Percentiles rank a stretch among this genome's conserved stretches.
Evolutionary conservation across 768 basidiomycete species (phyloP).

Genomic region (Auricularia sp.): DNA sequence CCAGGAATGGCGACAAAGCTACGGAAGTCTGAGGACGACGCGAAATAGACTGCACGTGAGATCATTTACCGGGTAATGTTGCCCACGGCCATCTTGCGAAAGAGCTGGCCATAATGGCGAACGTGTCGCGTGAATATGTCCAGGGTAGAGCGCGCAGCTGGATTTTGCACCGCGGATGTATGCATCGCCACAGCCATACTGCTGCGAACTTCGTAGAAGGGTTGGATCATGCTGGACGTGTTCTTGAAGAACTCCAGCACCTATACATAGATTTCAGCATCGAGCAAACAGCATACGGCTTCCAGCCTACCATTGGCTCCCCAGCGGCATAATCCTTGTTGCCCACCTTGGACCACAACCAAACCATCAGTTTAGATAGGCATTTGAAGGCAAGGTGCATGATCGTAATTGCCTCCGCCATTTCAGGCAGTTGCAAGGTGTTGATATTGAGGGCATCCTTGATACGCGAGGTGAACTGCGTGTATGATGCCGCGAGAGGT

Average conservation of each 20-base stretch:
- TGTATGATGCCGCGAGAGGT: not conserved
- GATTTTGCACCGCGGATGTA: conserved; percentile 23
- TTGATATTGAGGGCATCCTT: conserved; percentile 23
- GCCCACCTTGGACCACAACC: conserved; percentile 51
- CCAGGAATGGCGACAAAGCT: conserved; percentile 53
- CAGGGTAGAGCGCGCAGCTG: conserved; percentile 34
- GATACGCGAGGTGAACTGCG: conserved; percentile 8
- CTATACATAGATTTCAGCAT: conserved; percentile 25
- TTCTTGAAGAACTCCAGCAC: conserved; percentile 50
- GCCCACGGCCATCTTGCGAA: conserved; percentile 27
- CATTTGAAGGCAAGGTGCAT: conserved; percentile 69
- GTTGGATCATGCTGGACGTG: conserved; percentile 45
- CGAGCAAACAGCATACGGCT: conserved; percentile 1
- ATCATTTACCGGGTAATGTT: not conserved
- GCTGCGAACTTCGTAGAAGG: conserved; percentile 48
- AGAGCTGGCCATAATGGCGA: conserved; percentile 67
- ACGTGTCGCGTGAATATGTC: conserved; percentile 58
- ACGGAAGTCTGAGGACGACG: not conserved
- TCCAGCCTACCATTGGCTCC: conserved; percentile 41
- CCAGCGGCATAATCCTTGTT: conserved; percentile 35
- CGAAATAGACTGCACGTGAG: not conserved
- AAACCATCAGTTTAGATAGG: conserved; percentile 55
- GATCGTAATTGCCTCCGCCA: conserved; percentile 39
- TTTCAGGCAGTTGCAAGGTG: conserved; percentile 27
- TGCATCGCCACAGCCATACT: conserved; percentile 36